Percentiles rank a stretch among this genome's conserved stretches.
phyloP scores from a whole-genome alignment of 2,329 filamentous ascomycete genomes.

The Tetracladium maxilliforme region DNA sequence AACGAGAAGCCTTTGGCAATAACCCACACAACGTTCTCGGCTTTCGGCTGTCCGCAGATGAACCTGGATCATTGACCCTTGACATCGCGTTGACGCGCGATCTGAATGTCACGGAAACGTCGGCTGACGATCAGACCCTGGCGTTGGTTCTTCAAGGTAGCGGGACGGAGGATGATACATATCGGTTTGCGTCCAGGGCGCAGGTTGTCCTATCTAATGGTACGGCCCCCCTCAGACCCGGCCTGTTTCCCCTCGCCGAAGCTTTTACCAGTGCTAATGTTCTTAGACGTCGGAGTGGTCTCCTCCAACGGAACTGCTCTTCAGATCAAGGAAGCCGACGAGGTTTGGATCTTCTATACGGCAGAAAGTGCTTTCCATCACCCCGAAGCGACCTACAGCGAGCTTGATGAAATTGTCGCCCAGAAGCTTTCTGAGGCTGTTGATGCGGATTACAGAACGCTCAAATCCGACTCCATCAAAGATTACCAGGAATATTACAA shows the following conservation, averaged over 20 bases:
- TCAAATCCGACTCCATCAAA: no score
- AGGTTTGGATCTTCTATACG: no score
- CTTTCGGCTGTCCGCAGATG: slow-evolving; percentile 7
- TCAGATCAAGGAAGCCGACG: no score
- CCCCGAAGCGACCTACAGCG: no score
- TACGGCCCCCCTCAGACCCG: slow-evolving; percentile 2
- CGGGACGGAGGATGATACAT: slow-evolving; percentile 5
- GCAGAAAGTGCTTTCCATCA: no score
- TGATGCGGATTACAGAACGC: no score
- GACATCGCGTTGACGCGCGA: slow-evolving; percentile 5
- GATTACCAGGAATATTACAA: slow-evolving; percentile 2
- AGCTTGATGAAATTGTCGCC: no score
- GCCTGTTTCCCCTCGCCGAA: neutral
- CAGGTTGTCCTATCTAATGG: slow-evolving; percentile 8
- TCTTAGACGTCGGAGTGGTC: no score
- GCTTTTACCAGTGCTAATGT: no score
- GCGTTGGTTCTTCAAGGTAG: slow-evolving; percentile 5
- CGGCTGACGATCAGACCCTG: slow-evolving; percentile 4
- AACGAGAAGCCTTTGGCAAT: slow-evolving; percentile 10
- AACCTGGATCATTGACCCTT: slow-evolving; percentile 5
- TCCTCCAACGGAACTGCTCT: no score
- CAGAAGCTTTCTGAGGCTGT: no score
- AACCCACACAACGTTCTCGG: slow-evolving; percentile 10
- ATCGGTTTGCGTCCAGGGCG: slow-evolving; percentile 6
- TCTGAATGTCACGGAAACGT: slow-evolving; percentile 6